These are phyloP conservation scores for Fusarium sp. DNA, from an alignment of 2,329 filamentous ascomycete species.

Conservation along the genomic window DNA sequence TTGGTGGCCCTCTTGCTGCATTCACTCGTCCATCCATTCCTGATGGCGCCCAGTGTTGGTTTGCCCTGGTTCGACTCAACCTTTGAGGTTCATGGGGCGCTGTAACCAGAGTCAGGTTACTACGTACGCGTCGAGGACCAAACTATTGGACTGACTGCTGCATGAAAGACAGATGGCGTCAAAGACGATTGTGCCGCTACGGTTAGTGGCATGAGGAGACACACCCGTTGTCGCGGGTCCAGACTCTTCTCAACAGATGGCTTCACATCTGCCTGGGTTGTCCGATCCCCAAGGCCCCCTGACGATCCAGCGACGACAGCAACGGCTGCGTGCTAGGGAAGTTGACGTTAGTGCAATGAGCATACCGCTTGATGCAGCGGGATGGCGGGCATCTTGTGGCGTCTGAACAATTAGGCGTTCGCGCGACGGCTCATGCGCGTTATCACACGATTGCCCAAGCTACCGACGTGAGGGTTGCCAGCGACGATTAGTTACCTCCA, in stretches of 20 bases:
- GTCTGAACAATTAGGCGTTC: conserved; percentile 18
- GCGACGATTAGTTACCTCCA: conserved; percentile 15
- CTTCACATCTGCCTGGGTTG: neutral
- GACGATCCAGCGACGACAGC: conserved; percentile 26
- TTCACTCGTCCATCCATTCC: neutral
- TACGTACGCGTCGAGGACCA: neutral
- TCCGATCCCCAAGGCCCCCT: conserved; percentile 22
- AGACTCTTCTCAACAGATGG: conserved; percentile 21
- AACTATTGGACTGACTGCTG: conserved; percentile 31
- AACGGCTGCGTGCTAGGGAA: conserved; percentile 22
- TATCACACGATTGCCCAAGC: conserved; percentile 31
- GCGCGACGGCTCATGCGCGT: conserved; percentile 20
- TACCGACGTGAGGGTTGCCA: conserved; percentile 28
- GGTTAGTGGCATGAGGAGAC: conserved; percentile 34
- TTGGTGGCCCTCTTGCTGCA: neutral
- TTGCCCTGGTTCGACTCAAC: conserved; percentile 1
- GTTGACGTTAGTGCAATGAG: conserved; percentile 18
- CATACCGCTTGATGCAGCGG: conserved; percentile 6
- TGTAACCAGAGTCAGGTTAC: conserved; percentile 10
- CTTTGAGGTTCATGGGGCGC: neutral
- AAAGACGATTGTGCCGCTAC: conserved; percentile 24
- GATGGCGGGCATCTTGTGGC: conserved; percentile 20
- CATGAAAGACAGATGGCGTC: conserved; percentile 31
- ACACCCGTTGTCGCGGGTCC: conserved; percentile 33
- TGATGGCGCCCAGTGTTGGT: neutral